Evolutionary conservation across 1,284 basidiomycete genomes (phyloP), one percentile per base, ranked within the genome.

Genomic region (Ceratobasidium sp.): DNA sequence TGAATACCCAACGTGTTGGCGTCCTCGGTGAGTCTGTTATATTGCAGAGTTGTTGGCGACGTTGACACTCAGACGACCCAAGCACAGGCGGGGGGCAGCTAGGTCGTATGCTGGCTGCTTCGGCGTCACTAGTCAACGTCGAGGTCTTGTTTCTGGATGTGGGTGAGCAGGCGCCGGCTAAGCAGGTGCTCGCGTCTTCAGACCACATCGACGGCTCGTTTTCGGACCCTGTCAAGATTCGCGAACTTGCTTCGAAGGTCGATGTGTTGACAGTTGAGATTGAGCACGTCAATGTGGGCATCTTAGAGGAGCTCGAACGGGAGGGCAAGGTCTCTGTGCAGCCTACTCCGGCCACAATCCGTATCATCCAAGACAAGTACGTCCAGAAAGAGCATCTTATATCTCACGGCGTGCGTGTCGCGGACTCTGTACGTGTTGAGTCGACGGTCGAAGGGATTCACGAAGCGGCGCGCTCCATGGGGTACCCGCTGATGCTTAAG

Each of bases 241-340:
- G 85, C 55, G 86, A 92, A 77, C 88, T 99, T 21, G 95, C 95
- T 0, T 77, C 81, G 23, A 89, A 90, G 79, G 95, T 94, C 46
- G 94, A 98, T 79, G 84, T 99, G 47, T 84, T 99, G 70, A 99
- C 98, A 0, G 91, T 98, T 67, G 97, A 99, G 84, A 99, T 99
- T 59, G 97, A 99, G 83, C 97, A 99, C 79, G 96, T 99, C 72
- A 90, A 98, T 78, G 94, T 88, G 6, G 84, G 84, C 28, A 88
- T 95, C 0, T 85, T 99, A 7, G 89, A 91, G 72, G 85, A 89
- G 50, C 85, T 95, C 7, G 85, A 89, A 77, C 78, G 81, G 30
- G 82, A 82, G 41, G 83, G 84, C 9, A 80, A 83, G 11, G 83
- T 93, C 52, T 86, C 86, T 61, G 91, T 98, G 2, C 95, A 97